Conservation (phyloP, 164 flowering plant species). For the Protea cynaroides region DNA sequence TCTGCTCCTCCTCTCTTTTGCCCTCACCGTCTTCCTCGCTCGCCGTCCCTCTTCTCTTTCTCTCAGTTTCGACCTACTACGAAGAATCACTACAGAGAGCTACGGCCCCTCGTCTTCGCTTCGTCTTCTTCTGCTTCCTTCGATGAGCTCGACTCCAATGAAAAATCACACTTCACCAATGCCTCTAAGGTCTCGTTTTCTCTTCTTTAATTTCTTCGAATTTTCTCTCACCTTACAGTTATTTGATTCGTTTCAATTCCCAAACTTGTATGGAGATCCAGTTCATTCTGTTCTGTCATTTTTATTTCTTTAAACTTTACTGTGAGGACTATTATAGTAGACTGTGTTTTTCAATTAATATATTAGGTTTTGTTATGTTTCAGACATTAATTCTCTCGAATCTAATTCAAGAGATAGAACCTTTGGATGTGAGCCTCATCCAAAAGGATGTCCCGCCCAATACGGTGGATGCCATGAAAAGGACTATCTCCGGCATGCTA, state of each 20-base stretch:
- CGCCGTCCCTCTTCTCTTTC: background rate
- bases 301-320: background rate
- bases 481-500: conserved; percentile 87
- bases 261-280: background rate
- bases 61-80: background rate
- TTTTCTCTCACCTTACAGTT: background rate
- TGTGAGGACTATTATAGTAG: background rate
- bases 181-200: background rate
- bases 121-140: background rate
- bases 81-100: background rate
- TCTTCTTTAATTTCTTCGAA: too few relatives aligned
- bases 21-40: background rate
- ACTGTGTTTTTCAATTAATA: background rate
- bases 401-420: conserved; percentile 77
- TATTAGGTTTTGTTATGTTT: conserved; percentile 7
- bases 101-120: background rate
- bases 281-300: too few relatives aligned
- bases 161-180: background rate
- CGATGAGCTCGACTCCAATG: background rate
- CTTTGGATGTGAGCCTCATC: conserved; percentile 71
- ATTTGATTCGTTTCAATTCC: background rate
- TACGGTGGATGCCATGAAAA: conserved; percentile 83
- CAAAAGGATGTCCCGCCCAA: conserved; percentile 77
- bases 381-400: conserved; percentile 55
- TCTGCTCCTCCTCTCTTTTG: background rate